These are phyloP conservation scores for Paulownia fortunei DNA, from an alignment of 257 asterid genomes.

Conservation along the genomic window DNA sequence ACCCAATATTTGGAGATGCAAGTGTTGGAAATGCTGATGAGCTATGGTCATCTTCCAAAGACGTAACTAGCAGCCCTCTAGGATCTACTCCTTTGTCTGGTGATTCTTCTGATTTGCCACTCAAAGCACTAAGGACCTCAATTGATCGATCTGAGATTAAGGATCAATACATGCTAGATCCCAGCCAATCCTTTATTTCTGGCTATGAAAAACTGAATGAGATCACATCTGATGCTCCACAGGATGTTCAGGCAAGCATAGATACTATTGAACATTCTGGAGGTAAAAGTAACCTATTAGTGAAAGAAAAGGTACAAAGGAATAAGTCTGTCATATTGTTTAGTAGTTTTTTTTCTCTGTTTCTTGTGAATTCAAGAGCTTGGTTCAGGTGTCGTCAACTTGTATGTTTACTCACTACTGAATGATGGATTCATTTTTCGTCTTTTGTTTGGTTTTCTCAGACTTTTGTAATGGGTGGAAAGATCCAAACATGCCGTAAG, in stretches of 20 bases:
- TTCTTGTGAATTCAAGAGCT: slow-evolving; percentile 22
- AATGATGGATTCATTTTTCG: slow-evolving; percentile 13
- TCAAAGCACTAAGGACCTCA: slow-evolving; percentile 47
- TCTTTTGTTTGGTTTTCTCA: slow-evolving; percentile 29
- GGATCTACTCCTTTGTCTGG: slow-evolving; percentile 52
- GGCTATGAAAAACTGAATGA: slow-evolving; percentile 47
- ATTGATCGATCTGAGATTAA: slow-evolving; percentile 46
- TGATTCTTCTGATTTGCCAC: slow-evolving; percentile 60
- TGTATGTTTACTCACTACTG: not conserved
- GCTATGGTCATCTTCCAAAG: slow-evolving; percentile 83
- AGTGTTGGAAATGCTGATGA: slow-evolving; percentile 62
- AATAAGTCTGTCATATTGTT: slow-evolving; percentile 28
- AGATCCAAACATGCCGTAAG: slow-evolving; percentile 32
- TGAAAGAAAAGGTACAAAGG: slow-evolving; percentile 61
- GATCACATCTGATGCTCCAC: slow-evolving; percentile 45
- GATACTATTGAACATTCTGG: slow-evolving; percentile 51
- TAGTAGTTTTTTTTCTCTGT: not conserved
- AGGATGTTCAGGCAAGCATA: slow-evolving; percentile 63
- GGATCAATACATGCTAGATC: slow-evolving; percentile 55
- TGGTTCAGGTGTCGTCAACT: slow-evolving; percentile 16
- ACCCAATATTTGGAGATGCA: slow-evolving; percentile 67
- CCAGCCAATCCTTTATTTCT: slow-evolving; percentile 47
- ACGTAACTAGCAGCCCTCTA: slow-evolving; percentile 53
- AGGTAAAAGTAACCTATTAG: slow-evolving; percentile 53
- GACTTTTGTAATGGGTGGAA: slow-evolving; percentile 39